A percentile compares a stretch with the other conserved stretches of the same genome.
Conservation (phyloP, 495 filamentous ascomycete species). For the Annulohypoxylon moriforme region DNA sequence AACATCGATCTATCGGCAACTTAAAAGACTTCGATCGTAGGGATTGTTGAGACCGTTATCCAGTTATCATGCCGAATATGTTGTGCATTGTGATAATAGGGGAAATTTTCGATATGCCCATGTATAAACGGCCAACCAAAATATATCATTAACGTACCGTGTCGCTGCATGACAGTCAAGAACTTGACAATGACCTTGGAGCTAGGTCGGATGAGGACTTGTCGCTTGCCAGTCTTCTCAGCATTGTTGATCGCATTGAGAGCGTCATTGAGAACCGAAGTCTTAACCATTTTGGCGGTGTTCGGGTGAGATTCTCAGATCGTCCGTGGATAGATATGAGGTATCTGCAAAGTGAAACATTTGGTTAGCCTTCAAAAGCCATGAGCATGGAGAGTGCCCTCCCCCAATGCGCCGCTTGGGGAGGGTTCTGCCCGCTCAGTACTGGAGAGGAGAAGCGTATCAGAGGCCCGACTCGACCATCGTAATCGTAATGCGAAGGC, state of each 20-base stretch:
- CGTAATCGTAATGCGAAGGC: constrained; percentile 35
- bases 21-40: constrained; percentile 98
- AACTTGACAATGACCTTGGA: constrained; percentile 99
- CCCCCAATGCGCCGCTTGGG: constrained; percentile 58
- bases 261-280: constrained; percentile 98
- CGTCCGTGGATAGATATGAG: constrained; percentile 70
- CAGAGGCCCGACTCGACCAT: constrained; percentile 49
- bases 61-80: constrained; percentile 98
- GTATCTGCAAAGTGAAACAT: constrained; percentile 69
- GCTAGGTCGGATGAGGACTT: constrained; percentile 94
- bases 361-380: constrained; percentile 85
- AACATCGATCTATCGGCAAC: constrained; percentile 87
- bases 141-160: constrained; percentile 76
- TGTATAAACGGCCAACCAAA: neutral
- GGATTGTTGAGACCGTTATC: constrained; percentile 81
- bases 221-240: constrained; percentile 98
- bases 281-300: constrained; percentile 93
- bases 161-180: constrained; percentile 96
- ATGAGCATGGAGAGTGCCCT: constrained; percentile 95
- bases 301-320: constrained; percentile 79
- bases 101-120: no score
- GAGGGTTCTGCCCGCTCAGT: constrained; percentile 95
- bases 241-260: constrained; percentile 99
- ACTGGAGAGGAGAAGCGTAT: constrained; percentile 80
- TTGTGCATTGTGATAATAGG: constrained; percentile 3